Base-by-base conservation (phyloP, 495 filamentous ascomycete genomes). In the Aspergillus ellipticus region DNA sequence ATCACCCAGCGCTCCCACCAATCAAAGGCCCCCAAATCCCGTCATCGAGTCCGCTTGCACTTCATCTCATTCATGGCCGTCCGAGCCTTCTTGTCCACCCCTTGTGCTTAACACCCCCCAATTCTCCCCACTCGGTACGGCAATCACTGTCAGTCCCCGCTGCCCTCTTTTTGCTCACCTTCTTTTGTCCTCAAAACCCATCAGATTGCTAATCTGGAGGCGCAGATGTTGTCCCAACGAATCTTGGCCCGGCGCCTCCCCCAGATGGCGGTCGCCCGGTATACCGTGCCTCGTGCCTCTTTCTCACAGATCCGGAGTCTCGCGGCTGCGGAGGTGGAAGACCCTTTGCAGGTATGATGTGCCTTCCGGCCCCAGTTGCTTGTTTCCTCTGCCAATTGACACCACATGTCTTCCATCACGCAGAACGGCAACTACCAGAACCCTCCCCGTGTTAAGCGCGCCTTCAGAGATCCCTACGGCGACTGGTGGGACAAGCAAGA, bases 401-500 rank as follows among this genome's bases (percentile, higher is more conserved):
- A 19, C 37, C 29, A 8, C 48, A 37, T 54, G 22, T n/a, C 17
- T 45, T 49, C 24, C 46, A 1, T 16, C 35, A 39, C 28, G 59
- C 68, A 96, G 92, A 97, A 96, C 68, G 90, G 90, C 67, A 87
- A 87, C 74, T 99, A 96, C 73, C 77, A 89, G 67, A 96, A 96
- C 74, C 94, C 94, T 54, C 87, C 86, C 10, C 77, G 75, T 33
- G 73, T 89, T 65, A 96, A 94, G 77, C 89, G 92, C 59, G 82
- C 87, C 67, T 85, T 88, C 74, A 89, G 95, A 69, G 95, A 97
- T 68, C 95, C 95, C 33, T 83, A 97, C 67, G 93, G 74, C 63
- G 88, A 90, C 68, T 97, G 92, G 90, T 97, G 93, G 93, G 92
- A 97, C 72, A 88, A 90, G 78, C 92, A 97, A 68, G 93, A 96